Evolutionary conservation across 768 basidiomycete genomes (phyloP).

Genomic region (Boletus rubropictus): DNA sequence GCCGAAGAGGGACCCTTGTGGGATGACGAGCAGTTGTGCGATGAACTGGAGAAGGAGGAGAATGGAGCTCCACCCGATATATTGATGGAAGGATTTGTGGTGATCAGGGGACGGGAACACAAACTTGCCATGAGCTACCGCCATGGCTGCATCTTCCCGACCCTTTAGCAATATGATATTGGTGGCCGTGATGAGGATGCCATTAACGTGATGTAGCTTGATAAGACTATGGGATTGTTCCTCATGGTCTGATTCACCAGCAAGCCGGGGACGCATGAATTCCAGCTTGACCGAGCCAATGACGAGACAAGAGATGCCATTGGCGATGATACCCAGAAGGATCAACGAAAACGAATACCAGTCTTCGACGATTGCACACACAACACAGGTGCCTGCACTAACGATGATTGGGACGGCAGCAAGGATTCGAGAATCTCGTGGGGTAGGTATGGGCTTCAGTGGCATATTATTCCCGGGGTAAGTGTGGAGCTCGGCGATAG

Average conservation of each 20-base stretch:
- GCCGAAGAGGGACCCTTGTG: slow-evolving; percentile 9
- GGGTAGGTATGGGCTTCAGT: not conserved
- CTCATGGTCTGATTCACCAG: not conserved
- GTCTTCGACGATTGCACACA: slow-evolving; percentile 14
- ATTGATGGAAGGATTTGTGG: slow-evolving; percentile 1
- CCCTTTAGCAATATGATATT: slow-evolving; percentile 9
- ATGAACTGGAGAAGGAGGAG: slow-evolving; percentile 28
- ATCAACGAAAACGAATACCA: slow-evolving; percentile 30
- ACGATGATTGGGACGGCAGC: slow-evolving; percentile 3
- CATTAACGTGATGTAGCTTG: not conserved
- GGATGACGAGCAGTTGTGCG: slow-evolving; percentile 20
- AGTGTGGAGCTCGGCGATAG: slow-evolving; percentile 1
- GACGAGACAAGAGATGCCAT: slow-evolving; percentile 23
- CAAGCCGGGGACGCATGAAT: slow-evolving; percentile 2
- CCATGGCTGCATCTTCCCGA: slow-evolving; percentile 11
- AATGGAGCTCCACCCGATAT: slow-evolving; percentile 23
- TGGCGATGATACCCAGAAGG: slow-evolving; percentile 27
- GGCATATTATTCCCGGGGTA: not conserved
- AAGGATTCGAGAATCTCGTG: not conserved
- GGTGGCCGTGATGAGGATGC: slow-evolving; percentile 2
- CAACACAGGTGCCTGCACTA: not conserved
- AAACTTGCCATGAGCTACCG: slow-evolving; percentile 7
- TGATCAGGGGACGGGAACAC: not conserved
- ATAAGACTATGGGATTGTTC: too few species aligned
- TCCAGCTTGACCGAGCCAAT: slow-evolving; percentile 21